A percentile compares a stretch with the other conserved stretches of the same genome.
Conservation (phyloP, 495 filamentous ascomycete species). For the Aspergillus coremiiformis region DNA sequence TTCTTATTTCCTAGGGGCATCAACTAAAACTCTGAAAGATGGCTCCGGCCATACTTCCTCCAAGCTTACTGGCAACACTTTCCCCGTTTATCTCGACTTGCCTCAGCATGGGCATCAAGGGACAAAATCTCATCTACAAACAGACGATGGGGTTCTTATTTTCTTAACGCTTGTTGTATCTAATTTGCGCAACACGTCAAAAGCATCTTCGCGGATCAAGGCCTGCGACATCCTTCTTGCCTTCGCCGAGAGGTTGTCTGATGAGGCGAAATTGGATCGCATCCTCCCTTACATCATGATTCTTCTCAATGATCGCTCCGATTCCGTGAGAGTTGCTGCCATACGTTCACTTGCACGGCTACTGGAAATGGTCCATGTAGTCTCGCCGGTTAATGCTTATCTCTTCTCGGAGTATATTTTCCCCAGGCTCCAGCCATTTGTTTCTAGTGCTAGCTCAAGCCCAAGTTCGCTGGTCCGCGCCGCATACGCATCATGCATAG, state of each 20-base stretch:
- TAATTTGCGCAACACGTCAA: conserved; percentile 80
- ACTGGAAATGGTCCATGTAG: conserved; percentile 74
- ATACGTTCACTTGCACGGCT: conserved; percentile 81
- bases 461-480: conserved; percentile 68
- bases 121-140: conserved; percentile 22
- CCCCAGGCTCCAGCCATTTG: conserved; percentile 66
- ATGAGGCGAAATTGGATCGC: conserved; percentile 94
- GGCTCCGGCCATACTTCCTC: conserved; percentile 17
- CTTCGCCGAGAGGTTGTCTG: conserved; percentile 83
- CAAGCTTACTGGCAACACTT: conserved; percentile 34
- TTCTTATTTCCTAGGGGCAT: conserved; percentile 71
- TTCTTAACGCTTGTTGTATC: conserved; percentile 84
- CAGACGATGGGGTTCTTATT: conserved; percentile 86
- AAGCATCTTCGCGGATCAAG: conserved; percentile 76
- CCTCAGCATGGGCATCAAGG: conserved; percentile 70
- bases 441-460: conserved; percentile 46
- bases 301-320: conserved; percentile 69
- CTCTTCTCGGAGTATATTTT: conserved; percentile 94
- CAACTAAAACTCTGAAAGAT: conserved; percentile 14
- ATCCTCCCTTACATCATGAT: conserved; percentile 83
- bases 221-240: conserved; percentile 91
- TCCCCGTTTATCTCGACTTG: conserved; percentile 82
- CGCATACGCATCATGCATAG: conserved; percentile 87
- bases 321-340: conserved; percentile 76
- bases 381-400: conserved; percentile 91